Base-by-base conservation (phyloP, 2,329 filamentous ascomycete species). In the Thelonectria discophora region DNA sequence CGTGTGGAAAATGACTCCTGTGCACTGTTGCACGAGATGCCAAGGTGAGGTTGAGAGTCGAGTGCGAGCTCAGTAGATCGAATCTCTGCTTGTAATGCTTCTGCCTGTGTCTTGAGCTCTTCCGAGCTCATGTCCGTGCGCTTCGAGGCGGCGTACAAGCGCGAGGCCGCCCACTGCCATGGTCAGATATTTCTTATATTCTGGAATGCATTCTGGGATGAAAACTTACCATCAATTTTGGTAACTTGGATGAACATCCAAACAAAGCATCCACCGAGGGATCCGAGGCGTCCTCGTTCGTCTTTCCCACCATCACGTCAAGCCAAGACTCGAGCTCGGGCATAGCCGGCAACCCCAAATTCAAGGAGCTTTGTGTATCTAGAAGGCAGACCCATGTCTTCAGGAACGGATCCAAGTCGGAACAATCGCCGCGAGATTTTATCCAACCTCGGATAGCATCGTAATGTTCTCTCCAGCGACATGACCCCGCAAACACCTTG, bases 341-440 rank as follows among this genome's bases (percentile, higher is more conserved):
- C 47, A 63, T 56, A 1, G 46, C 52, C 11, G 60, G 47, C 3
- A n/a, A 39, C 1, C 60, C 60, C 9, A 54, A 15, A 20, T 63
- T 63, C 5, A 63, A 30, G 17, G 51, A 47, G 17, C 43, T 37
- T 32, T 63, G 60, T 3, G 60, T 63, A 12, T 63, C 60, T 12
- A 63, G 24, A 13, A 63, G 52, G n/a, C 60, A 63, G 4, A 63
- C 48, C 60, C 60, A 63, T 5, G 56, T 55, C 27, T 63, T 63
- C 2, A 63, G 27, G 24, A 63, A 63, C 1, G 56, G 51, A 18
- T 54, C 56, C 12, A 63, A 15, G 10, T 63, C 52, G 2, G 47
- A 60, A 17, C 40, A 50, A 12, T 63, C 51, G 3, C 52, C 43
- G 7, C 56, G 56, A 8, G 56, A 55, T 12, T 27, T 52, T 15